Evolutionary conservation across 108 stramenopile genomes (phyloP), one percentile per base, ranked within the genome.

Genomic region (Nannochloropsis gaditana): DNA sequence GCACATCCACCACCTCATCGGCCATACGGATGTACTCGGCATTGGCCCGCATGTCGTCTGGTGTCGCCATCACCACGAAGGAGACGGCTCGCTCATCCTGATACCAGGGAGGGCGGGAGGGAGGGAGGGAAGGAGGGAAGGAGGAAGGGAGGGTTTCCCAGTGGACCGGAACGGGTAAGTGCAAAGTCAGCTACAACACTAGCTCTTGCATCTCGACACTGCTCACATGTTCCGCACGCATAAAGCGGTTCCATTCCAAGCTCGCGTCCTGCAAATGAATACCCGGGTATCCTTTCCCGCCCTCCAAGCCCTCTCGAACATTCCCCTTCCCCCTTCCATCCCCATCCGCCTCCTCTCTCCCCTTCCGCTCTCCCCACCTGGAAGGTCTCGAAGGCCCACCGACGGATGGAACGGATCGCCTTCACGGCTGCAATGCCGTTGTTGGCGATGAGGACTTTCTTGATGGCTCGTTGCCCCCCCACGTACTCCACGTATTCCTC

Each of bases 21-120:
- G 93, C 98, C 95, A 97, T 96, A 84, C 99, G 97, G 86, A 99
- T 98, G 92, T 98, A 99, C 90, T 99, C 99, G 43, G 99, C 99
- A 88, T 99, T 99, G 83, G 99, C 97, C 45, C 84, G 31, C 45
- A 87, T 84, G 82, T 93, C 99, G 84, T 99, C 99, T 11, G 99
- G 97, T 15, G 98, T 99, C 3, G 98, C 97, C 99, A 99, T 99
- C n/a, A 96, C 97, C 31, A 98, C 95, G 92, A 99, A 98, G 80
- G 92, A 82, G 80, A 99, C 95, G 8, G 94, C 95, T 43, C 93
- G 85, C 89, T 96, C 96, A 86, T 97, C 90, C 42, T 95, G n/a
- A 42, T 42, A 81, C 15, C 59, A 73, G 59, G 59, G 15, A 73
- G 31, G 31, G 80, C 17, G 21, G 44, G 31, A 86, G 82, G 41